Percentiles rank a stretch among this genome's conserved stretches.
Evolutionary conservation across 2,329 filamentous ascomycete species (phyloP).

Genomic region (Stachybotrys chlorohalonatus): DNA sequence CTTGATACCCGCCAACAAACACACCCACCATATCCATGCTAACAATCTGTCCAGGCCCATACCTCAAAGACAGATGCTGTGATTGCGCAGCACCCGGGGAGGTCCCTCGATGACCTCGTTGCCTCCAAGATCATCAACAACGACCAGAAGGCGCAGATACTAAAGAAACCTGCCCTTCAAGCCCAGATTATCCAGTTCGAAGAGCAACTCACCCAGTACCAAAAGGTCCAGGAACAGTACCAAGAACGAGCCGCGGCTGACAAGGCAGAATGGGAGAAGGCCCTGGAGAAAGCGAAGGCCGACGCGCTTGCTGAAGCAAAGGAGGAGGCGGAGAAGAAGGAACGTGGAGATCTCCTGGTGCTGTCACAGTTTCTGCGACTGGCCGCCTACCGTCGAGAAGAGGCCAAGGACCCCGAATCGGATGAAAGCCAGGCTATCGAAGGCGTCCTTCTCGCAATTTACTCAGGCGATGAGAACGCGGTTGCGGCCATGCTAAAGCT

Average conservation of each 20-base stretch:
- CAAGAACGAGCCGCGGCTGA: constrained; percentile 48
- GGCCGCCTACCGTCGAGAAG: constrained; percentile 64
- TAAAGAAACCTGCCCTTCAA: constrained; percentile 67
- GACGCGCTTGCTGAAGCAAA: constrained; percentile 43
- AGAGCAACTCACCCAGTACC: constrained; percentile 65
- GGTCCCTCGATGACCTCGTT: constrained; percentile 66
- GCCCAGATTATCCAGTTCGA: constrained; percentile 60
- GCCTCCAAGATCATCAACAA: constrained; percentile 64
- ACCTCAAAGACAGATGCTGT: constrained; percentile 64
- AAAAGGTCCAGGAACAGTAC: constrained; percentile 67
- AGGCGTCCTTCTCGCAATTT: constrained; percentile 68
- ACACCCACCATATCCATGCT: background rate
- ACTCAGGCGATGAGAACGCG: constrained; percentile 66
- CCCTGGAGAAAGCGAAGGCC: constrained; percentile 45
- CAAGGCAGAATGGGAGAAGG: constrained; percentile 52
- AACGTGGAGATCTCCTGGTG: constrained; percentile 57
- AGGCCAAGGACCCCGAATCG: constrained; percentile 53
- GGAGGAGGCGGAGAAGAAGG: constrained; percentile 40
- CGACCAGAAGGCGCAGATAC: constrained; percentile 68
- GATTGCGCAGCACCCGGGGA: constrained; percentile 58
- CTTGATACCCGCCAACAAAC: constrained; percentile 7
- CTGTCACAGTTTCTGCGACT: constrained; percentile 74
- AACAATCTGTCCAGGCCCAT: constrained; percentile 42
- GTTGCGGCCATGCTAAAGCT: constrained; percentile 70
- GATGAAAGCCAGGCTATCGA: constrained; percentile 77